These are phyloP conservation scores for Pyrus hybrid DNA, from an alignment of 331 rosid genomes.

Conservation along the genomic window DNA sequence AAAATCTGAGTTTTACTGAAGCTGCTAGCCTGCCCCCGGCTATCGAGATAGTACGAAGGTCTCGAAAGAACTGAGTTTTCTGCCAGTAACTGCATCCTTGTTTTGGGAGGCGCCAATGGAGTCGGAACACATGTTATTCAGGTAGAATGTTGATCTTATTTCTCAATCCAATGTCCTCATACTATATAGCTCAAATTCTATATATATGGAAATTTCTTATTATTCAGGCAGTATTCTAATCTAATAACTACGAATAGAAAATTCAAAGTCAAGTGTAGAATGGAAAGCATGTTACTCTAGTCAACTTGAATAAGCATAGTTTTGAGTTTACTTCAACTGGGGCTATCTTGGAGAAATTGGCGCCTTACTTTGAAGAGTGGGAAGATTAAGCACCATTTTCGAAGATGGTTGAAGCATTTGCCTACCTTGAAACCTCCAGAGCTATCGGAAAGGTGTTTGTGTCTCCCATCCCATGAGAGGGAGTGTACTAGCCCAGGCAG, in stretches of 20 bases:
- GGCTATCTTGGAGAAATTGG: slow-evolving; percentile 46
- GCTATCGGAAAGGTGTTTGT: slow-evolving; percentile 52
- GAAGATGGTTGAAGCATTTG: slow-evolving; percentile 46
- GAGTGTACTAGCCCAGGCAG: background rate
- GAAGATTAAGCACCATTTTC: slow-evolving; percentile 68
- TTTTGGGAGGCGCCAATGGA: slow-evolving; percentile 77
- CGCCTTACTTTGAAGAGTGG: slow-evolving; percentile 59
- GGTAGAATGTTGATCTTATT: slow-evolving; percentile 20
- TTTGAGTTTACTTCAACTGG: slow-evolving; percentile 35
- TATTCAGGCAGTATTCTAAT: too few relatives aligned
- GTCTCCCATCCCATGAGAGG: slow-evolving; percentile 27
- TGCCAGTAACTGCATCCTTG: slow-evolving; percentile 52
- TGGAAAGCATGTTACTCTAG: too few relatives aligned
- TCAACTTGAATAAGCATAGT: too few relatives aligned
- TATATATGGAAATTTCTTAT: too few relatives aligned
- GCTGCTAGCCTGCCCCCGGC: slow-evolving; percentile 71
- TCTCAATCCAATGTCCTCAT: too few relatives aligned
- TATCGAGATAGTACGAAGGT: slow-evolving; percentile 46
- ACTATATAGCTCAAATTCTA: too few relatives aligned
- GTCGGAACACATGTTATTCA: slow-evolving; percentile 60
- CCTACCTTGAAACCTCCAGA: slow-evolving; percentile 41
- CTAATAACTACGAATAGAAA: too few relatives aligned
- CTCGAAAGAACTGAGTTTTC: slow-evolving; percentile 36
- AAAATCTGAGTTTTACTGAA: slow-evolving; percentile 50
- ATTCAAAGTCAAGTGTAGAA: too few relatives aligned